phyloP scores from a whole-genome alignment of 1,139 yeast species.

The Sugiyamaella xylanicola region DNA sequence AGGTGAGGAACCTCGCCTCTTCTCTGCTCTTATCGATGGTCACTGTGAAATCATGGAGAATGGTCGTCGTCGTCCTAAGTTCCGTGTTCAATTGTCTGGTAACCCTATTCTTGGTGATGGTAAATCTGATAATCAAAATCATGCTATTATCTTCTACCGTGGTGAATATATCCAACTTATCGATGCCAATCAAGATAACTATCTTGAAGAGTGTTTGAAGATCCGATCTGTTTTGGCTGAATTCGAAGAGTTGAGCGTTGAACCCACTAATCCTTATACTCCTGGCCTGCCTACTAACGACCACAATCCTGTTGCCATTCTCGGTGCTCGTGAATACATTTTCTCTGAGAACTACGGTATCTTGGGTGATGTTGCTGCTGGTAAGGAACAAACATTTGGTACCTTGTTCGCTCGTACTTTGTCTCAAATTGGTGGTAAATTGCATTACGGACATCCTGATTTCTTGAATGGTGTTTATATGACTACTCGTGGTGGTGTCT shows the following conservation, averaged over 20 bases:
- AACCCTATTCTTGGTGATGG: slow-evolving; percentile 99
- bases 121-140: slow-evolving; percentile 98
- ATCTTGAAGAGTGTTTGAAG: slow-evolving; percentile 96
- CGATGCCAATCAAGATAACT: slow-evolving; percentile 99
- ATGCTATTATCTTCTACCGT: slow-evolving; percentile 93
- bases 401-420: slow-evolving; percentile 95
- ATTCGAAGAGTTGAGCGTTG: slow-evolving; percentile 87
- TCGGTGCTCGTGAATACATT: slow-evolving; percentile 99
- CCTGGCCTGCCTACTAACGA: slow-evolving; percentile 45
- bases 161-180: slow-evolving; percentile 98
- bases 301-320: slow-evolving; percentile 82
- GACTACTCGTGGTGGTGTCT: slow-evolving; percentile 99
- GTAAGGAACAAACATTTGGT: slow-evolving; percentile 99
- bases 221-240: slow-evolving; percentile 97
- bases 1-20: slow-evolving; percentile 97
- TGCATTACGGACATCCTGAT: slow-evolving; percentile 99
- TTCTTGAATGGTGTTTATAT: slow-evolving; percentile 90
- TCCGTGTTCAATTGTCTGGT: slow-evolving; percentile 96
- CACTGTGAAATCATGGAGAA: slow-evolving; percentile 97
- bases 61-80: slow-evolving; percentile 98
- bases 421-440: slow-evolving; percentile 98
- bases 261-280: slow-evolving; percentile 49
- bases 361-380: slow-evolving; percentile 99
- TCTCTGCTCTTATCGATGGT: slow-evolving; percentile 95
- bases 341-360: slow-evolving; percentile 99